Evolutionary conservation across 208 protist genomes (phyloP).

Genomic region (Trypanosomatidae sp.): DNA sequence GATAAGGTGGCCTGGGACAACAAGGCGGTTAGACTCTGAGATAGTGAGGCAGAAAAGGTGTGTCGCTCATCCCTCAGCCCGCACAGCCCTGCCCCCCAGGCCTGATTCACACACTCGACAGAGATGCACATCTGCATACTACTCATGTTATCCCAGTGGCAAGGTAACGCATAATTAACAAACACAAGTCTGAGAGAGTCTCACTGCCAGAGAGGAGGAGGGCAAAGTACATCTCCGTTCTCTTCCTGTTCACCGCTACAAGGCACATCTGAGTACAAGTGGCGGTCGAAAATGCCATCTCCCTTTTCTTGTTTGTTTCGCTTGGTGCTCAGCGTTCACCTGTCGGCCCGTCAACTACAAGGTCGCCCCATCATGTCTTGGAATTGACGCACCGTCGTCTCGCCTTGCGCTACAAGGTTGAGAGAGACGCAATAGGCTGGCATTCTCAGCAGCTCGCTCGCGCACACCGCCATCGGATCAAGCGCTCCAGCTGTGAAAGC

Average conservation of each 20-base stretch:
- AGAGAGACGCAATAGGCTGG: constrained; percentile 13
- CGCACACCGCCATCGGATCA: constrained; percentile 58
- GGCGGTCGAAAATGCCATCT: not conserved
- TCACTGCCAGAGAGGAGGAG: not conserved
- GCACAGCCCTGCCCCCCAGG: not conserved
- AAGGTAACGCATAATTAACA: not conserved
- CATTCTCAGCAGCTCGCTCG: constrained; percentile 38
- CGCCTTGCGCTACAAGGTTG: constrained; percentile 3
- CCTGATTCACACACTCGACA: not conserved
- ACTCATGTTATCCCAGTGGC: not conserved
- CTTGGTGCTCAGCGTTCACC: not conserved
- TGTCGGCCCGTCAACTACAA: not conserved
- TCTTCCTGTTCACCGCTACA: not conserved
- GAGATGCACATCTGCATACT: not conserved
- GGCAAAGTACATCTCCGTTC: no score
- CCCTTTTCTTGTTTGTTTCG: not conserved
- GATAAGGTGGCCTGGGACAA: not conserved
- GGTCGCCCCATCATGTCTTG: constrained; percentile 1
- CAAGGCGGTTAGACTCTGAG: not conserved
- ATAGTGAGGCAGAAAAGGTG: not conserved
- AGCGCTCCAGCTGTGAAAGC: constrained; percentile 68
- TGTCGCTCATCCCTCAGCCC: not conserved
- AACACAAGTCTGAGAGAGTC: not conserved
- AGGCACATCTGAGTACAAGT: not conserved
- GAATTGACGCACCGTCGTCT: constrained; percentile 16